Conservation (phyloP, 306 rosid genomes). For the Myrica gale region DNA sequence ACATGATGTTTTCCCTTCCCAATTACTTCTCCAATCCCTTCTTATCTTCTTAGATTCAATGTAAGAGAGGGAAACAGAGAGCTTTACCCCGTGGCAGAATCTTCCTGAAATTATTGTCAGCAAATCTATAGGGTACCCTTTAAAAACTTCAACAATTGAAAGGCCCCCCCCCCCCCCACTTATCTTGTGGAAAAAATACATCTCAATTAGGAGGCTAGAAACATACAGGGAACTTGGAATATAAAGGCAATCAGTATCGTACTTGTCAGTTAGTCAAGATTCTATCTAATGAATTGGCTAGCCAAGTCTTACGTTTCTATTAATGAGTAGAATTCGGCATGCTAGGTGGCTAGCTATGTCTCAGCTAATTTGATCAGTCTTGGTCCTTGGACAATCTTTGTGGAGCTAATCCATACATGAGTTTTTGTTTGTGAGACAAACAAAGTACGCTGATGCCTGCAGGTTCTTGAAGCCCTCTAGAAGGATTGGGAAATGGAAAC, state of each 20-base stretch:
- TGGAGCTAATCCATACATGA: background rate
- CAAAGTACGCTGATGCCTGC: background rate
- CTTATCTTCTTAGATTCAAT: background rate
- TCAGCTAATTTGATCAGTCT: too few relatives aligned
- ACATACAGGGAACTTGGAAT: background rate
- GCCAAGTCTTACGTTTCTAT: background rate
- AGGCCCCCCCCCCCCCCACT: background rate
- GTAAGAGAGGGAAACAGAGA: background rate
- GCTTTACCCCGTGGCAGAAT: background rate
- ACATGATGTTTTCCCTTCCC: background rate
- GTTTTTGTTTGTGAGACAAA: background rate
- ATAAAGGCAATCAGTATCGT: background rate
- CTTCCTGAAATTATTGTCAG: background rate
- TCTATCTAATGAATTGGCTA: background rate
- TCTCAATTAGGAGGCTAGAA: too few relatives aligned
- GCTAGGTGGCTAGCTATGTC: too few relatives aligned
- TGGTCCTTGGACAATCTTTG: too few relatives aligned
- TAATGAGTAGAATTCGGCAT: too few relatives aligned
- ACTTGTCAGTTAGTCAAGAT: background rate
- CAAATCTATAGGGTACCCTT: background rate
- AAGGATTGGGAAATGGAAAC: background rate
- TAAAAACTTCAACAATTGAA: background rate
- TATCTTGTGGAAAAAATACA: background rate
- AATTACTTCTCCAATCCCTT: background rate
- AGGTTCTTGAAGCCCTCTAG: background rate